Percentiles rank a stretch among this genome's conserved stretches.
These are phyloP conservation scores for Punctularia strigosozonata DNA, from an alignment of 768 basidiomycete species.

Conservation along the genomic window DNA sequence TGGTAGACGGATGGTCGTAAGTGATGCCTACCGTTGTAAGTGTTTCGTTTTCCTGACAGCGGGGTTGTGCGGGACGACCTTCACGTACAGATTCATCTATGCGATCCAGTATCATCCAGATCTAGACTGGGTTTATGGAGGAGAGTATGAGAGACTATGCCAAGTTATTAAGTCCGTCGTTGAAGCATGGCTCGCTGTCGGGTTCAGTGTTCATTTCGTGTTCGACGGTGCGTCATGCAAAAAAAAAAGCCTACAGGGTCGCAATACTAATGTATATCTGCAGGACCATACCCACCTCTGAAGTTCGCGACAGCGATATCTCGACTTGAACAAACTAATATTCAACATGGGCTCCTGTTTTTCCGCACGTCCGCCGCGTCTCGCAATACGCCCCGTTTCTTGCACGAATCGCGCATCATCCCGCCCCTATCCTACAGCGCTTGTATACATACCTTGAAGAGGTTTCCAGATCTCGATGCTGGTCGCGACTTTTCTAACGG, in stretches of 20 bases:
- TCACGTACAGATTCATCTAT: constrained; percentile 55
- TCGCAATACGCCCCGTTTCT: constrained; percentile 51
- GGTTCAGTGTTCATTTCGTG: constrained; percentile 59
- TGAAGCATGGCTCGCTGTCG: constrained; percentile 56
- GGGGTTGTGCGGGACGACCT: neutral
- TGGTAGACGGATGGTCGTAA: constrained; percentile 81
- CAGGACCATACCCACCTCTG: constrained; percentile 59
- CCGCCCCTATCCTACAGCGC: constrained; percentile 54
- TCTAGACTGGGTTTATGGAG: constrained; percentile 80
- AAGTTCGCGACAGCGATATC: constrained; percentile 60
- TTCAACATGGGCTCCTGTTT: constrained; percentile 60
- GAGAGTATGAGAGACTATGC: constrained; percentile 55
- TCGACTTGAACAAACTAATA: constrained; percentile 42
- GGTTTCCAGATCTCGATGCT: constrained; percentile 20
- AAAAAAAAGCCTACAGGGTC: neutral
- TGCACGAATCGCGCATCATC: constrained; percentile 62
- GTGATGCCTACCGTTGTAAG: constrained; percentile 19
- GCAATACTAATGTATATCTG: constrained; percentile 1
- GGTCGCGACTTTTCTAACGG: too few relatives aligned
- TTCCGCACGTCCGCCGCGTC: constrained; percentile 67
- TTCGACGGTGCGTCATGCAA: constrained; percentile 56
- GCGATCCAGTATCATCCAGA: constrained; percentile 44
- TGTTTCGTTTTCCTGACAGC: neutral
- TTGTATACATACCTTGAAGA: constrained; percentile 43
- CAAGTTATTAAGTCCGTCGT: constrained; percentile 38